Evolutionary conservation across 768 basidiomycete species (phyloP), one percentile per base, ranked within the genome.

Genomic region (Suillus brevipes): DNA sequence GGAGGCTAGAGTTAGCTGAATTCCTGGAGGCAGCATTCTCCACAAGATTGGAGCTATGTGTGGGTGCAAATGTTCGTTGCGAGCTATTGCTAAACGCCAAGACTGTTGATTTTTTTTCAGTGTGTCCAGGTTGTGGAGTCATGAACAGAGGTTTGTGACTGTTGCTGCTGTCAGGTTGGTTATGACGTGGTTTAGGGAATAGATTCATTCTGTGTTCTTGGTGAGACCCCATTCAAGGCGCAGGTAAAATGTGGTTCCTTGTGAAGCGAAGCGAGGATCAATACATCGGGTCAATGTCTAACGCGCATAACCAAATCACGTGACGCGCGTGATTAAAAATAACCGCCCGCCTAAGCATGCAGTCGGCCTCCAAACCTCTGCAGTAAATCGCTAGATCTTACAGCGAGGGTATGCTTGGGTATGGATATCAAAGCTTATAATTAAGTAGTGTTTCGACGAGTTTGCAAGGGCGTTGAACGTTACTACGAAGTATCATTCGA

Each of bases 291-390:
- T 20, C 31, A 55, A 25, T 58, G 25, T 63, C 53, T 20, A 3
- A 40, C 71, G 71, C 67, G 69, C 60, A 53, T 7, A 61, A 43
- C 13, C 2, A 3, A 36, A 0, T 2, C 72, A 71, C 63, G 70
- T 70, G 71, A 70, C 18, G 18, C 5, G 25, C 37, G 23, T 58
- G 37, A 38, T 58, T 16, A 20, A 53, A 53, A 47, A 25, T 52
- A 18, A 49, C 23, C 6, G 23, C 10, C 20, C 7, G 42, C 2
- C 6, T 6, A 34, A 34, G 34, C 6, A 4, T 34, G 4, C 5
- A 10, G 37, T 10, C 10, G 2, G 10, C 37, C 37, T 12, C 37
- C 37, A 9, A 12, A 37, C 37, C 37, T 37, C 37, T 12, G 37
- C 38, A 40, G 18, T 42, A 42, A 16, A 42, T 42, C 40, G 40